Conservation (phyloP, 2,329 filamentous ascomycete species). For the Colletotrichum tofieldiae region DNA sequence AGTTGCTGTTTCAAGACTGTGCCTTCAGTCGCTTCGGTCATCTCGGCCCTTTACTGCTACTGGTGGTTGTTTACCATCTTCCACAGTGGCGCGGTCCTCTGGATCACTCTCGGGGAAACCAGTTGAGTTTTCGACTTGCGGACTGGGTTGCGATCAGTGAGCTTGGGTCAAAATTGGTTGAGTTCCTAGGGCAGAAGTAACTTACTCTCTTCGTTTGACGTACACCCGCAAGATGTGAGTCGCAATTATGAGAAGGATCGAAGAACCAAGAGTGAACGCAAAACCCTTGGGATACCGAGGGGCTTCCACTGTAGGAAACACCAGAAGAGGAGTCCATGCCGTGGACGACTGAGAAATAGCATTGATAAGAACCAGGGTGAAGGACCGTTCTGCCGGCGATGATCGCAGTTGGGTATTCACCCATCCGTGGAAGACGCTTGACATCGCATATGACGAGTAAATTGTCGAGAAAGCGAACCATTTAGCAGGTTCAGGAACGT, state of each 20-base stretch:
- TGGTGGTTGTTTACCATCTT: conserved; percentile 5
- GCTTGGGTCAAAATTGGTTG: too few relatives aligned
- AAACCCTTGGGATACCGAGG: conserved; percentile 62
- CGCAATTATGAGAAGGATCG: conserved; percentile 25
- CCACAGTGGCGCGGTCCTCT: conserved; percentile 10
- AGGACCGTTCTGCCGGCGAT: conserved; percentile 29
- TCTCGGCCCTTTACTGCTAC: conserved; percentile 10
- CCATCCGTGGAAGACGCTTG: conserved; percentile 39
- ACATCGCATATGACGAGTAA: conserved; percentile 27
- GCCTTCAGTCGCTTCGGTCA: background rate
- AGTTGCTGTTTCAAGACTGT: background rate
- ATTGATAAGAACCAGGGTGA: conserved; percentile 38
- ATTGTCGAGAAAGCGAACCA: conserved; percentile 68
- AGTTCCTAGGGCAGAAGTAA: background rate
- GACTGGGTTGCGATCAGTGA: background rate
- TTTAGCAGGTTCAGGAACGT: conserved; percentile 67
- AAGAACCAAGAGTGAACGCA: conserved; percentile 52
- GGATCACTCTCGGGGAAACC: conserved; percentile 18
- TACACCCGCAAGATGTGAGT: conserved; percentile 31
- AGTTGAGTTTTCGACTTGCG: conserved; percentile 28
- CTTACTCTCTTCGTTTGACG: conserved; percentile 37
- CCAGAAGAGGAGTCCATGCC: conserved; percentile 70
- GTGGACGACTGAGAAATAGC: conserved; percentile 67
- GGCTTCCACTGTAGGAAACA: conserved; percentile 63
- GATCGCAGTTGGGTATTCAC: conserved; percentile 30